These are phyloP conservation scores for Trypanosoma caninum DNA, from an alignment of 208 protist genomes.

Conservation along the genomic window DNA sequence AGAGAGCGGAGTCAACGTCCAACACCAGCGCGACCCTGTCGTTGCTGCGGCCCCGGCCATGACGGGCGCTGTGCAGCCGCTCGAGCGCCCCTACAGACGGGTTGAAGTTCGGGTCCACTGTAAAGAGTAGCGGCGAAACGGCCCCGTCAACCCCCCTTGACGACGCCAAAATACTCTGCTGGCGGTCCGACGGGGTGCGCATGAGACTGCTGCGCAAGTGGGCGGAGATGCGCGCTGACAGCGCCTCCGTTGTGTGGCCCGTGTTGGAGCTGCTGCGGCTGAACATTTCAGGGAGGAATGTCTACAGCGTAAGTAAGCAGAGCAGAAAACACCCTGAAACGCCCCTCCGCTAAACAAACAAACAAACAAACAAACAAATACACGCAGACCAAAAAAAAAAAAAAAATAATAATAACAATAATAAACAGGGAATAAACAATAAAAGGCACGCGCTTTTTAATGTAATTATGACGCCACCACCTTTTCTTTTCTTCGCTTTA, in stretches of 20 bases:
- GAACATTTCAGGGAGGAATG: too few species aligned
- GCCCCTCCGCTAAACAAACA: too few species aligned
- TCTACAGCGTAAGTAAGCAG: too few species aligned
- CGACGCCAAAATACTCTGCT: background rate
- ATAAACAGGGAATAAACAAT: background rate
- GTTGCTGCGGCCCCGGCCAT: background rate
- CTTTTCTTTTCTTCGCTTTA: background rate
- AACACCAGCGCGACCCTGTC: background rate
- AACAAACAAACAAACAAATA: background rate
- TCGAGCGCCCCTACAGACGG: background rate
- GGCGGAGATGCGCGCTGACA: constrained; percentile 1
- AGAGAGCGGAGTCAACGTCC: background rate
- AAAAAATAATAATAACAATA: background rate
- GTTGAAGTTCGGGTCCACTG: background rate
- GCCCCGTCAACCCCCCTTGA: background rate
- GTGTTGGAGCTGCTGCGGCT: constrained; percentile 9
- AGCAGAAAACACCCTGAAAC: too few species aligned
- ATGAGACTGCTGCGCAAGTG: constrained; percentile 16
- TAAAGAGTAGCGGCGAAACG: background rate
- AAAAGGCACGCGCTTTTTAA: background rate
- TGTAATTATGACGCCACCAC: background rate
- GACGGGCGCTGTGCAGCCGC: constrained; percentile 5
- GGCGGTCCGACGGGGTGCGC: constrained; percentile 7
- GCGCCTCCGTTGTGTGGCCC: background rate
- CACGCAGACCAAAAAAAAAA: background rate